phyloP scores from a whole-genome alignment of 306 rosid species.

The Oxytropis ochrocephala region DNA sequence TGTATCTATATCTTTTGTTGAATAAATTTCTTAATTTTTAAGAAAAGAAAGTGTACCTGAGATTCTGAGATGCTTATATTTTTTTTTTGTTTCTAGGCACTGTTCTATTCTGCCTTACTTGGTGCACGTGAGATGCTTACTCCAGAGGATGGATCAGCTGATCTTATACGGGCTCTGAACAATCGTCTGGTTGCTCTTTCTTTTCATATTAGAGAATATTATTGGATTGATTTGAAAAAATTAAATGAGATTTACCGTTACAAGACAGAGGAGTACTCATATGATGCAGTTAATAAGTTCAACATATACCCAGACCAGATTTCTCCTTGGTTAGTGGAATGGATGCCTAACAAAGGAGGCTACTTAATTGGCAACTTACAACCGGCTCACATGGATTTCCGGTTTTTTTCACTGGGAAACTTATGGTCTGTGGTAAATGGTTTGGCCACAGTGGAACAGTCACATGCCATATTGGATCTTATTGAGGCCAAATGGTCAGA shows the following conservation, averaged over 20 bases:
- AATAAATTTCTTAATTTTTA: background rate
- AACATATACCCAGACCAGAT: conserved; percentile 86
- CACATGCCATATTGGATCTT: conserved; percentile 78
- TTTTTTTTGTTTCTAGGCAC: conserved; percentile 46
- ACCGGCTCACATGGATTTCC: conserved; percentile 97
- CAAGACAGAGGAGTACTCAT: conserved; percentile 84
- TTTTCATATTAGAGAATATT: conserved; percentile 78
- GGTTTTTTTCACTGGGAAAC: conserved; percentile 82
- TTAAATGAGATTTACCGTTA: conserved; percentile 83
- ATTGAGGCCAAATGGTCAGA: conserved; percentile 81
- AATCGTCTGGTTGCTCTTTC: conserved; percentile 82
- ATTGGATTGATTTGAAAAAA: conserved; percentile 72
- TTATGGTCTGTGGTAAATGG: conserved; percentile 65
- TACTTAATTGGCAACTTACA: conserved; percentile 82
- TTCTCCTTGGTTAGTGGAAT: conserved; percentile 78
- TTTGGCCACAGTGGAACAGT: conserved; percentile 60
- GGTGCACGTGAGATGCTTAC: conserved; percentile 86
- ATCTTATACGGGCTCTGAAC: conserved; percentile 68
- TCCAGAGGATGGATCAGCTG: conserved; percentile 73
- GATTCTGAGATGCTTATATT: too few relatives aligned
- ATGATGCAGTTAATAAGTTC: conserved; percentile 84
- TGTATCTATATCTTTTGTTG: background rate
- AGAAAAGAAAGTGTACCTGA: background rate
- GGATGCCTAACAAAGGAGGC: conserved; percentile 82
- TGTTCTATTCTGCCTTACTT: conserved; percentile 74